Evolutionary conservation across 306 rosid species (phyloP).

Genomic region (Ormosia emarginata): DNA sequence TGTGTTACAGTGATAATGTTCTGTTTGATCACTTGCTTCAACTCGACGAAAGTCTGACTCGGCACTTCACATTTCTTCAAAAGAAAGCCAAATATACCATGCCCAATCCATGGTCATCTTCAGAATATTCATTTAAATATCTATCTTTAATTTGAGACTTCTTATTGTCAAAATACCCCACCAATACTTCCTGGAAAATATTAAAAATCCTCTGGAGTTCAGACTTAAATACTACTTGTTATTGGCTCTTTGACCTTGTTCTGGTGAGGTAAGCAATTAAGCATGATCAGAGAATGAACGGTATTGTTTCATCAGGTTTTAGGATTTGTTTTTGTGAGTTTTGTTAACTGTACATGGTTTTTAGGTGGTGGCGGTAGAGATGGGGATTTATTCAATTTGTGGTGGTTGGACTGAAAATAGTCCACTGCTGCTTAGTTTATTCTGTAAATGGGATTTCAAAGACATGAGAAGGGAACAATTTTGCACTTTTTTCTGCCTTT

Average conservation of each 20-base stretch:
- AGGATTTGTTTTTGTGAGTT: conserved; percentile 8
- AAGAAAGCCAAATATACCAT: too few relatives aligned
- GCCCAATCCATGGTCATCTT: too few relatives aligned
- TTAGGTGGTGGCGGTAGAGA: conserved; percentile 20
- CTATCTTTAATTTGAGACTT: too few relatives aligned
- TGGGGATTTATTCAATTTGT: conserved; percentile 49
- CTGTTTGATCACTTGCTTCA: too few relatives aligned
- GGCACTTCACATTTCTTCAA: too few relatives aligned
- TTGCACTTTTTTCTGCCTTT: conserved; percentile 41
- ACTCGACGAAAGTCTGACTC: too few relatives aligned
- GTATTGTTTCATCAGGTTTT: conserved; percentile 18
- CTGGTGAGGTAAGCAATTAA: conserved; percentile 42
- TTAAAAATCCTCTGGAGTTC: too few relatives aligned
- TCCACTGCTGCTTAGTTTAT: conserved; percentile 38
- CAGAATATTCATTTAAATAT: too few relatives aligned
- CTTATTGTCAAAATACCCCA: too few relatives aligned
- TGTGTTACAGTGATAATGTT: too few relatives aligned
- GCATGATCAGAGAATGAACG: conserved; percentile 5
- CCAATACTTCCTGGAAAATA: too few relatives aligned
- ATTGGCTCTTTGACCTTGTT: conserved; percentile 41
- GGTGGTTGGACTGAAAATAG: conserved; percentile 41
- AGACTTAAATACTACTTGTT: too few relatives aligned
- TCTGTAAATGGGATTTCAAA: conserved; percentile 68
- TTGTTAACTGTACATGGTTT: conserved; percentile 55
- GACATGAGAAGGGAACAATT: conserved; percentile 40